Evolutionary conservation across 2,329 filamentous ascomycete species (phyloP), one percentile per base, ranked within the genome.

Genomic region (Phialophora tarda): DNA sequence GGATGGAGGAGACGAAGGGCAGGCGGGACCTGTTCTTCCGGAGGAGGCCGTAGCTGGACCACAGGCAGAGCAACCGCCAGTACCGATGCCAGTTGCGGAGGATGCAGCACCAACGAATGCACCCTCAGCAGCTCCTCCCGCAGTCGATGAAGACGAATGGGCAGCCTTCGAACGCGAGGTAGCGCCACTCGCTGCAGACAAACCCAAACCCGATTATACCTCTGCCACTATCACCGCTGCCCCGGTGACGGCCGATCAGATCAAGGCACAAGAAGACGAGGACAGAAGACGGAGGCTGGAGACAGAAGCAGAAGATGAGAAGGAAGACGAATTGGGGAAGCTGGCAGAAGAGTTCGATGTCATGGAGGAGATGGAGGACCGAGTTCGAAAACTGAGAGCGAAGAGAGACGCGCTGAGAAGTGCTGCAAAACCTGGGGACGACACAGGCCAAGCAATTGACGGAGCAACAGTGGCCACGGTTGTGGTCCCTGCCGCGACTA

Each of bases 101-200:
- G 23, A 62, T 48, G 64, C 50, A 71, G 10, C 44, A n/a, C 28
- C 10, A 14, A 12, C 47, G 12, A 62, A 58, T 21, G 59, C 28
- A 66, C 12, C 62, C 67, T 28, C 47, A 1, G 5, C 44, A 30
- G 17, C 58, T 14, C 32, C 21, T 58, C 70, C 75, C 56, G 32
- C 61, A 4, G 79, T 91, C 8, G 88, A 93, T 75, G 91, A 96
- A 74, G 87, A 89, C 62, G 91, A 95, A 78, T 95, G 91, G 91
- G 90, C 91, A 1, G 91, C 91, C 8, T 96, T 96, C 75, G 90
- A 97, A 76, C 90, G 91, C 2, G 91, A 96, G 62, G 88, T 96
- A 63, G 89, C 88, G 7, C 80, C 76, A 48, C 77, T 79, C 58
- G 77, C 78, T 8, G 77, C 77, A 63, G 68, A 78, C 51, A 69